Evolutionary conservation across 2,329 filamentous ascomycete species (phyloP).

Genomic region (Fusarium foetens): DNA sequence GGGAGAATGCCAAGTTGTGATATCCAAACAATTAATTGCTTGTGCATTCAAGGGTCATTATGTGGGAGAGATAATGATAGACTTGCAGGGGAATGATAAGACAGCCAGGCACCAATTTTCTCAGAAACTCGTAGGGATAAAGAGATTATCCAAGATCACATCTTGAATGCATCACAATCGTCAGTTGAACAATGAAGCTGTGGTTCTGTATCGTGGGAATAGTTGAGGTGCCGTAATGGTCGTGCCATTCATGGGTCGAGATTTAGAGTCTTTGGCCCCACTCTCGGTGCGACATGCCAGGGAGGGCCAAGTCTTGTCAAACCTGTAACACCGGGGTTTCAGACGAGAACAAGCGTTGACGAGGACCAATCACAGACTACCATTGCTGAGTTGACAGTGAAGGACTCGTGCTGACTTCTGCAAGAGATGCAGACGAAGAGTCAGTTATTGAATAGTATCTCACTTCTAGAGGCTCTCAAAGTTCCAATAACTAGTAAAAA

Average conservation of each 20-base stretch:
- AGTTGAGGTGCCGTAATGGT: slow-evolving; percentile 5
- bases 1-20: neutral
- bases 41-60: neutral
- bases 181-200: neutral
- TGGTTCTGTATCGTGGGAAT: neutral
- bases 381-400: neutral
- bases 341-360: slow-evolving; percentile 22
- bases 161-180: neutral
- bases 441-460: neutral
- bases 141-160: neutral
- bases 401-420: slow-evolving; percentile 12
- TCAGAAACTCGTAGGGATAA: neutral
- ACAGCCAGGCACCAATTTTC: neutral
- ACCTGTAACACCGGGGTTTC: slow-evolving; percentile 45
- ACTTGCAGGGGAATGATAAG: neutral
- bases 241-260: slow-evolving; percentile 18
- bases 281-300: slow-evolving; percentile 33
- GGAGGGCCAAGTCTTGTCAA: slow-evolving; percentile 33
- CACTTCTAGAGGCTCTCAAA: neutral
- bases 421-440: slow-evolving; percentile 1
- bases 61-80: neutral
- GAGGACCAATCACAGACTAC: slow-evolving; percentile 19
- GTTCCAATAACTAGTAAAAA: neutral
- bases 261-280: slow-evolving; percentile 8
- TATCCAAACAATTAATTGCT: neutral